A percentile compares a stretch with the other conserved stretches of the same genome.
Evolutionary conservation across 768 basidiomycete species (phyloP).

Genomic region (Melanogaster broomeanus): DNA sequence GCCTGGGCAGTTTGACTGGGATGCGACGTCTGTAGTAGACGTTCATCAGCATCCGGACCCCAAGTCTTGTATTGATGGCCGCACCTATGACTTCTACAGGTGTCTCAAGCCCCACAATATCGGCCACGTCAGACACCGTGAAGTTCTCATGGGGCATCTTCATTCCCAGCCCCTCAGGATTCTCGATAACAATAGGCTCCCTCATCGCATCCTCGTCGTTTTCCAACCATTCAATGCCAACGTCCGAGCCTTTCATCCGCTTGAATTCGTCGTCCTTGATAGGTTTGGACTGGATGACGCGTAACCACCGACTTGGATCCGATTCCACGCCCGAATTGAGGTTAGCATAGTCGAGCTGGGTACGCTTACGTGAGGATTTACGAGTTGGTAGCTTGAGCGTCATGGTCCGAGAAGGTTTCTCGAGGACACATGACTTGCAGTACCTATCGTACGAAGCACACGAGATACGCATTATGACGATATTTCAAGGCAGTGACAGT

Average conservation of each 20-base stretch:
- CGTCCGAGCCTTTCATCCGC: slow-evolving; percentile 63
- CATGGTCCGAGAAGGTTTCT: slow-evolving; percentile 61
- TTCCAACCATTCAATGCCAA: slow-evolving; percentile 76
- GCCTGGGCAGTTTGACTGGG: slow-evolving; percentile 80
- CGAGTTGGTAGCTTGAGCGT: slow-evolving; percentile 78
- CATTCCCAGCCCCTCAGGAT: slow-evolving; percentile 84
- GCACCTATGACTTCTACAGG: slow-evolving; percentile 92
- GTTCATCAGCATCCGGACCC: slow-evolving; percentile 2
- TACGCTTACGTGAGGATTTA: slow-evolving; percentile 77
- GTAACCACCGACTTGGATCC: slow-evolving; percentile 64
- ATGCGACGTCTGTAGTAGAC: slow-evolving; percentile 67
- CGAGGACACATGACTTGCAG: slow-evolving; percentile 61
- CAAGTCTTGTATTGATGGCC: slow-evolving; percentile 13
- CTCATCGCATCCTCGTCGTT: slow-evolving; percentile 70
- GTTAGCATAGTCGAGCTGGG: slow-evolving; percentile 78
- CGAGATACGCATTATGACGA: slow-evolving; percentile 9
- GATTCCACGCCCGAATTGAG: slow-evolving; percentile 65
- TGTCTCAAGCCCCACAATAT: slow-evolving; percentile 73
- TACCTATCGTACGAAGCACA: slow-evolving; percentile 51
- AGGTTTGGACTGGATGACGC: slow-evolving; percentile 66
- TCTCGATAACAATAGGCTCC: slow-evolving; percentile 82
- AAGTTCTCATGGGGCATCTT: slow-evolving; percentile 76
- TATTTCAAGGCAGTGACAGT: slow-evolving; percentile 11
- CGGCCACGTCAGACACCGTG: slow-evolving; percentile 79
- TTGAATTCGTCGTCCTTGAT: slow-evolving; percentile 66